Evolutionary conservation across 495 filamentous ascomycete genomes (phyloP).

Genomic region (Penicillium riverlandense): DNA sequence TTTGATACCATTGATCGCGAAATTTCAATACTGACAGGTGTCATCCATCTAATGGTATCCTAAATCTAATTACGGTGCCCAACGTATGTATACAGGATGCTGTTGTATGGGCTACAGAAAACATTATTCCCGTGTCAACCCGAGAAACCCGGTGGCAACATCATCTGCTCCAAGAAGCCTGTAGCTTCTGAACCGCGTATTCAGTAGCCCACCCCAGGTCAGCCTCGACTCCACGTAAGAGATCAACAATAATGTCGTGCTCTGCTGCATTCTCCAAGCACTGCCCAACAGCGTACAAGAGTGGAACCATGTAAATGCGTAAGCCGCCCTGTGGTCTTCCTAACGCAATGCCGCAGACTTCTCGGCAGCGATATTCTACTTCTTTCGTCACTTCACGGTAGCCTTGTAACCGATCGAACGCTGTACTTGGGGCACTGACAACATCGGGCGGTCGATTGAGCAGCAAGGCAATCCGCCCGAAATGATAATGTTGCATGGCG

Average conservation of each 20-base stretch:
- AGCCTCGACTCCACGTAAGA: conserved; percentile 30
- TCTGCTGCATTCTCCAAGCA: conserved; percentile 28
- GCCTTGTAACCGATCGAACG: conserved; percentile 33
- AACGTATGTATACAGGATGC: no score
- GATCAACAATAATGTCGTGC: conserved; percentile 28
- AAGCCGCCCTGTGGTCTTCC: conserved; percentile 28
- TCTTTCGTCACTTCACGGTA: conserved; percentile 39
- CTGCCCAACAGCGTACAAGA: conserved; percentile 33
- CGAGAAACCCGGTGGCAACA: no score
- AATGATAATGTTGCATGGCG: conserved; percentile 37
- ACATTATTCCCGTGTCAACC: no score
- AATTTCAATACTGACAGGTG: no score
- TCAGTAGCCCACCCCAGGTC: conserved; percentile 34
- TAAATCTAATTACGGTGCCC: no score
- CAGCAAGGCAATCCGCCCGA: conserved; percentile 29
- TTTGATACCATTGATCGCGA: no score
- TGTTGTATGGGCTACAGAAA: no score
- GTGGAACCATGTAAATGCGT: conserved; percentile 29
- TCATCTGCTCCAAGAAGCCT: conserved; percentile 23
- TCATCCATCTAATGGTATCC: no score
- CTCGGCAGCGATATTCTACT: conserved; percentile 32
- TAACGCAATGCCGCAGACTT: conserved; percentile 33
- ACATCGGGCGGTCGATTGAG: conserved; percentile 32
- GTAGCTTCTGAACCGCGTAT: conserved; percentile 24
- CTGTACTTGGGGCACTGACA: conserved; percentile 26